A percentile compares a stretch with the other conserved stretches of the same genome.
phyloP scores from a whole-genome alignment of 2,329 filamentous ascomycete species.

The Scopulariopsis brevicaulis region DNA sequence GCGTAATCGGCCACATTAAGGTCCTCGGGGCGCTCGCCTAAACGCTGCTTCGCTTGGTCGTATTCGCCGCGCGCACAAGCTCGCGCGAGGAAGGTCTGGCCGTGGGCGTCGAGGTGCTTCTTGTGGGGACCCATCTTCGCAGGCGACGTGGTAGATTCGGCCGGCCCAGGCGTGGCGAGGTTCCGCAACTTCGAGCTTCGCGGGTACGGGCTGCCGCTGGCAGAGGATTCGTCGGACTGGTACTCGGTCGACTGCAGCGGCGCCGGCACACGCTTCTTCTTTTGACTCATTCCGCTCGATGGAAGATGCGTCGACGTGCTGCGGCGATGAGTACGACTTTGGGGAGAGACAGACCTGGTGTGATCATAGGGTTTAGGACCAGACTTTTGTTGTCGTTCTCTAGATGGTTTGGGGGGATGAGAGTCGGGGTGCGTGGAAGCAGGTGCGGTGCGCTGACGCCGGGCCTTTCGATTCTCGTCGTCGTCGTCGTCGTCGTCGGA shows the following conservation, averaged over 20 bases:
- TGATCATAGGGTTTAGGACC: neutral
- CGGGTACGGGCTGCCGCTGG: conserved; percentile 46
- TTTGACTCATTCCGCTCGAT: conserved; percentile 42
- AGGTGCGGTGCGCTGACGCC: conserved; percentile 30
- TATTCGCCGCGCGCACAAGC: conserved; percentile 81
- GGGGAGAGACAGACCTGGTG: conserved; percentile 48
- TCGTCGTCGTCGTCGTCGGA: conserved; percentile 50
- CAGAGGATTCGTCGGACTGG: conserved; percentile 56
- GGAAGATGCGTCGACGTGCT: conserved; percentile 54
- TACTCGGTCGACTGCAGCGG: conserved; percentile 53
- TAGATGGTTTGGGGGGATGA: conserved; percentile 2
- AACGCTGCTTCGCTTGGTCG: conserved; percentile 62
- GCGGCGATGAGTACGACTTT: conserved; percentile 44
- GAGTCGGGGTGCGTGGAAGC: conserved; percentile 9
- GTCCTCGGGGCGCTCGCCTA: conserved; percentile 74
- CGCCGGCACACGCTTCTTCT: conserved; percentile 50
- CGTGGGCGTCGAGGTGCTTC: conserved; percentile 84
- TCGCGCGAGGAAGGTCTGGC: conserved; percentile 80
- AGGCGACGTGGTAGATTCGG: conserved; percentile 52
- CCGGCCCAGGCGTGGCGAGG: conserved; percentile 41
- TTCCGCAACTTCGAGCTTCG: conserved; percentile 46
- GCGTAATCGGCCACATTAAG: conserved; percentile 86
- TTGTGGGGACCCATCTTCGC: conserved; percentile 63
- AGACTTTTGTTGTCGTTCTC: neutral
- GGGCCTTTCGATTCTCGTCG: conserved; percentile 38